Evolutionary conservation across 2,329 filamentous ascomycete species (phyloP).

Genomic region (Paramyrothecium roridum): DNA sequence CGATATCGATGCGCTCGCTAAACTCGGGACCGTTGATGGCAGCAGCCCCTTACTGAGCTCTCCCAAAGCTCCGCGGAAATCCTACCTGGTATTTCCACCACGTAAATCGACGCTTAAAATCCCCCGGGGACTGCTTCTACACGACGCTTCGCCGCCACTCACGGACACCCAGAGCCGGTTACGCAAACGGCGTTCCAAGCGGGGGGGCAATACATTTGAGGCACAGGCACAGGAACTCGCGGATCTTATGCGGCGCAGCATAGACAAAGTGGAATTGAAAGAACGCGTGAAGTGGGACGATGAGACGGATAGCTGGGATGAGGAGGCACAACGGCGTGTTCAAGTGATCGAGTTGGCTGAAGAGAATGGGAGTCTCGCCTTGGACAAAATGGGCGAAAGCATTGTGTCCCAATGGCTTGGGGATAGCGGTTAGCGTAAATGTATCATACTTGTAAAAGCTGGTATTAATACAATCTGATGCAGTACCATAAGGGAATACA

Average conservation of each 20-base stretch:
- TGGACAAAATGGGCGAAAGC: conserved; percentile 21
- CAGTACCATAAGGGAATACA: background rate
- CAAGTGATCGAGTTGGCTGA: conserved; percentile 32
- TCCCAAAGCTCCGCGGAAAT: conserved; percentile 32
- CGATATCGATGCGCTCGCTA: conserved; percentile 18
- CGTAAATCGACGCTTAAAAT: conserved; percentile 43
- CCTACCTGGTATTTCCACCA: conserved; percentile 46
- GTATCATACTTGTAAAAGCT: too few relatives aligned
- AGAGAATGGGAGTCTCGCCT: conserved; percentile 18
- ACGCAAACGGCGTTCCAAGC: conserved; percentile 12
- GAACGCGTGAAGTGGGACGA: conserved; percentile 39
- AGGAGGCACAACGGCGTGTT: conserved; percentile 34
- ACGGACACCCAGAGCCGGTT: conserved; percentile 10
- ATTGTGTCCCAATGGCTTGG: conserved; percentile 27
- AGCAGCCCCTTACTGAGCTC: conserved; percentile 1
- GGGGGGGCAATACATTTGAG: conserved; percentile 38
- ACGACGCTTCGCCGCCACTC: conserved; percentile 30
- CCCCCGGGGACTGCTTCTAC: conserved; percentile 45
- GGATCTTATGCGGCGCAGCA: conserved; percentile 44
- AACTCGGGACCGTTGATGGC: conserved; percentile 5
- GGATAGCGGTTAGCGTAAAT: too few relatives aligned
- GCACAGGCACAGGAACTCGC: conserved; percentile 46
- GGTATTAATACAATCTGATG: too few relatives aligned
- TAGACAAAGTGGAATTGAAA: conserved; percentile 42
- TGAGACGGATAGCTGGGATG: conserved; percentile 26